A percentile compares a stretch with the other conserved stretches of the same genome.
Evolutionary conservation across 129 eudicot species (phyloP).

Genomic region (Ambrosia trifida): DNA sequence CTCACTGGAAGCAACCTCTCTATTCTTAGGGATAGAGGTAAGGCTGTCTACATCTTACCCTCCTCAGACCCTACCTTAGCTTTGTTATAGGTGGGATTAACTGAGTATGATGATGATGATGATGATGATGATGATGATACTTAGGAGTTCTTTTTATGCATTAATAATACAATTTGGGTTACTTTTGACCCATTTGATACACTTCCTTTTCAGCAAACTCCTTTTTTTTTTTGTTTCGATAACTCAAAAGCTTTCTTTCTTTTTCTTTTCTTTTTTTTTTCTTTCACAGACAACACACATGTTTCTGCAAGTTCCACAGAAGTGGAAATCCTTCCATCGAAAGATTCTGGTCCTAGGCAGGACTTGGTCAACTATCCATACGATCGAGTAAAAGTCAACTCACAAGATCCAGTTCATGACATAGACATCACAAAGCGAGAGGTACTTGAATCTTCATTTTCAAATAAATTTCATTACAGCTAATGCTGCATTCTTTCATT

Average conservation of each 20-base stretch:
- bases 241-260: slow-evolving; percentile 19
- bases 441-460: slow-evolving; percentile 36
- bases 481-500: background rate
- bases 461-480: no score
- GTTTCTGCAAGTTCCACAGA: slow-evolving; percentile 29
- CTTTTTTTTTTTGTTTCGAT: background rate
- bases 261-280: no score
- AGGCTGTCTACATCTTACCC: no score
- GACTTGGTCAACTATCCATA: slow-evolving; percentile 48
- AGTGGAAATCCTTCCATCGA: slow-evolving; percentile 15
- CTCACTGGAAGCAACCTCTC: no score
- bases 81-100: no score
- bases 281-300: slow-evolving; percentile 25
- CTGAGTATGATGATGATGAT: no score
- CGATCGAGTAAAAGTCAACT: slow-evolving; percentile 52
- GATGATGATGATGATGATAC: no score
- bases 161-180: no score
- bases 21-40: no score
- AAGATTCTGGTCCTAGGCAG: slow-evolving; percentile 30
- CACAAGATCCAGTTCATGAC: slow-evolving; percentile 53
- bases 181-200: background rate
- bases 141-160: no score
- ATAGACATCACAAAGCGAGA: slow-evolving; percentile 75
- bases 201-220: no score
- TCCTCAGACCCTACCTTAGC: no score